Conservation (phyloP, 2,329 filamentous ascomycete species). For the Pseudopithomyces maydicus region DNA sequence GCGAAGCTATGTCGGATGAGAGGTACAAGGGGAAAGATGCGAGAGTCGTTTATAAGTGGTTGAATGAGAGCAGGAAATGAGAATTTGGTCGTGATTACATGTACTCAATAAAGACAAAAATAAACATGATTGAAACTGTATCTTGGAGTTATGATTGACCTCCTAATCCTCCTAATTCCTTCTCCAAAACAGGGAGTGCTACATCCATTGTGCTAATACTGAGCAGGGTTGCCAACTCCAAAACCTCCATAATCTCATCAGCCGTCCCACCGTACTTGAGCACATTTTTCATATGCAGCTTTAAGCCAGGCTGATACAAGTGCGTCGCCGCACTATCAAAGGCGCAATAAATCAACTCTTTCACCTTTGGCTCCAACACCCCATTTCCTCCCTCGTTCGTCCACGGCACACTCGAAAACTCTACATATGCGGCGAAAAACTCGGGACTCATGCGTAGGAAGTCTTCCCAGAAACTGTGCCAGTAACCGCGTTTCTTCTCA, state of each 20-base stretch:
- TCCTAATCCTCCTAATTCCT: conserved; percentile 27
- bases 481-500: conserved; percentile 53
- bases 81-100: background rate
- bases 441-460: conserved; percentile 52
- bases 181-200: conserved; percentile 27
- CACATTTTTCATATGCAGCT: conserved; percentile 56
- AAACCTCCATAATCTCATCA: conserved; percentile 55
- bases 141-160: too few species aligned
- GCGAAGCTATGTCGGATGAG: conserved; percentile 31
- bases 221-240: conserved; percentile 51
- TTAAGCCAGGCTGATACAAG: conserved; percentile 53
- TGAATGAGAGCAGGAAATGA: conserved; percentile 34
- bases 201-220: conserved; percentile 38
- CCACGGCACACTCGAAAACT: conserved; percentile 54
- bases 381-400: conserved; percentile 35
- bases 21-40: conserved; percentile 39
- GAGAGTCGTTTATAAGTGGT: conserved; percentile 39
- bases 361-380: conserved; percentile 52
- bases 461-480: conserved; percentile 53
- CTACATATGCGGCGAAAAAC: conserved; percentile 55
- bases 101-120: too few species aligned
- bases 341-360: conserved; percentile 56
- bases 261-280: conserved; percentile 52
- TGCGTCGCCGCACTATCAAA: conserved; percentile 56
- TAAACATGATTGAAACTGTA: too few species aligned